Base-by-base conservation (phyloP, 2,329 filamentous ascomycete genomes). In the Monosporascus sp. region DNA sequence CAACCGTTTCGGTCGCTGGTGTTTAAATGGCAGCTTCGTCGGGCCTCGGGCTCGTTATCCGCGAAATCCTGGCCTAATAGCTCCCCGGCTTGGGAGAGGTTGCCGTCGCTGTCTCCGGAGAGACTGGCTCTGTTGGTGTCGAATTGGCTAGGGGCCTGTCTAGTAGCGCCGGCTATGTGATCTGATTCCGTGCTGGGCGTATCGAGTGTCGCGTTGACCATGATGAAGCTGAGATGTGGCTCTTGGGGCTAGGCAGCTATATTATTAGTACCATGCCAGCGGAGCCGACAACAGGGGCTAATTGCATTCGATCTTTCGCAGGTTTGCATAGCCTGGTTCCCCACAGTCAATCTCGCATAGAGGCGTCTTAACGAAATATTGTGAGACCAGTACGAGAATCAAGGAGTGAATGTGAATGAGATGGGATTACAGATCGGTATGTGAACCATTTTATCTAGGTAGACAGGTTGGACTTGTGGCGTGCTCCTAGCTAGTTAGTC, bases 21-120 rank as follows among this genome's bases (percentile, higher is more conserved):
- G 31, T 35, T 14, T 14, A 11, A 11, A 11, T 35, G 31, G 31
- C 2, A 5, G 31, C 31, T 35, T 11, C 5, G 24, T 24, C 58
- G 48, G 53, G 50, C 24, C 52, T 60, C 58, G 57, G 9, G 24
- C 45, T 40, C 49, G 51, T 38, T 31, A 27, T 50, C 55, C 22
- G 45, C 48, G 45, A 27, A 44, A 50, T 49, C 46, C 22, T 49
- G 38, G 37, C 54, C 55, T 40, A 56, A 43, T 16, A 49, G 52
- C 27, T 54, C 54, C 54, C 54, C 51, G 35, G 54, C 35, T 49
- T 51, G 48, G 48, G 48, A 54, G 27, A 50, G 46, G 55, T 46
- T 24, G 43, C 35, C 37, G 38, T 52, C 52, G 52, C 19, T 31
- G 22, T 46, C 51, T 24, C 22, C 17, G 37, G 52, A 48, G 27